Evolutionary conservation across 2,329 filamentous ascomycete species (phyloP).

Genomic region (Colletotrichum siamense): DNA sequence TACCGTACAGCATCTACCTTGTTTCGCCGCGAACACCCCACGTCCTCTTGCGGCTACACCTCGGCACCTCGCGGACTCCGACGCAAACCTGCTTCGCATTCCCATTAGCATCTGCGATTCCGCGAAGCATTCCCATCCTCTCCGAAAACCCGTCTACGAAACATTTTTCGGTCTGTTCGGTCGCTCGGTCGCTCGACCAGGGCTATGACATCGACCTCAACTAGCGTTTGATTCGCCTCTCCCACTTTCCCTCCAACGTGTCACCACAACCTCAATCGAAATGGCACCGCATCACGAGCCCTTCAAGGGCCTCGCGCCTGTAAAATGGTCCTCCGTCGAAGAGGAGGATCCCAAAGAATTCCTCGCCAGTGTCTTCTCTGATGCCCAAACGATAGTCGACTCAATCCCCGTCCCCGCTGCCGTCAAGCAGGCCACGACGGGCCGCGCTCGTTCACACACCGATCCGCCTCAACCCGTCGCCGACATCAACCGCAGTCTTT

Average conservation of each 20-base stretch:
- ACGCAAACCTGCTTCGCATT: background rate
- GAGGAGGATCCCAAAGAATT: constrained; percentile 57
- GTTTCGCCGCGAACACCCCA: background rate
- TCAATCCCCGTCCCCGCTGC: constrained; percentile 66
- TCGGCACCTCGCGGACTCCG: background rate
- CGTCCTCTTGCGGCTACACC: background rate
- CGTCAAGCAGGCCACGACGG: constrained; percentile 40
- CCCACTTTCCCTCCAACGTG: background rate
- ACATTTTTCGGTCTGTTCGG: background rate
- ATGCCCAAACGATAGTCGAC: constrained; percentile 75
- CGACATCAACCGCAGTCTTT: constrained; percentile 55
- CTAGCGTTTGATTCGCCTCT: background rate
- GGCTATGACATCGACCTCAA: constrained; percentile 14
- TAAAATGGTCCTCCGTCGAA: constrained; percentile 54
- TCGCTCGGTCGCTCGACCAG: background rate
- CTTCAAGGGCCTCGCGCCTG: constrained; percentile 60
- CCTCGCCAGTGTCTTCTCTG: constrained; percentile 64
- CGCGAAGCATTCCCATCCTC: background rate
- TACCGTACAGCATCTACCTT: constrained; percentile 8
- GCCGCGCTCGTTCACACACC: constrained; percentile 60
- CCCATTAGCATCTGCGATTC: background rate
- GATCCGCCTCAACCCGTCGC: constrained; percentile 57
- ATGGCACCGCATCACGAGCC: constrained; percentile 67
- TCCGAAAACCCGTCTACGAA: background rate
- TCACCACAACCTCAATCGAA: background rate